Evolutionary conservation across 805 yeast species (phyloP).

Genomic region (Isabelozyma rhagii): DNA sequence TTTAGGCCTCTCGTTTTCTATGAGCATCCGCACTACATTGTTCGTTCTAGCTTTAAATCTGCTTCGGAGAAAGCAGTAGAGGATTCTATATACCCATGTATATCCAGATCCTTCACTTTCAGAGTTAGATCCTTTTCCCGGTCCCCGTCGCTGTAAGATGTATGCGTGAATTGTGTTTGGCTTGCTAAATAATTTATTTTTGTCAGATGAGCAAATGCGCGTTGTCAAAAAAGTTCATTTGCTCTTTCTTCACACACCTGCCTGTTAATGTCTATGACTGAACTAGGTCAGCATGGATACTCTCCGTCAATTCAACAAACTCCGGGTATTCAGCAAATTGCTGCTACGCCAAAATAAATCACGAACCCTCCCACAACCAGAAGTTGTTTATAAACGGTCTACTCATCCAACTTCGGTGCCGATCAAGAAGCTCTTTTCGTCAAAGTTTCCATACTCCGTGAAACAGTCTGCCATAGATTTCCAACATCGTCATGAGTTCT

Average conservation of each 20-base stretch:
- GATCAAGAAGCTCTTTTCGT: conserved; percentile 47
- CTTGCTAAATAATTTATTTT: too few relatives aligned
- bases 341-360: background rate
- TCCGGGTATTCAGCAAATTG: background rate
- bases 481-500: conserved; percentile 30
- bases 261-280: background rate
- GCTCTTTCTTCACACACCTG: background rate
- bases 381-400: conserved; percentile 41
- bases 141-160: too few relatives aligned
- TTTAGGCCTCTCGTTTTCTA: too few relatives aligned
- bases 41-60: too few relatives aligned
- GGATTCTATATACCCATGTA: too few relatives aligned
- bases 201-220: too few relatives aligned
- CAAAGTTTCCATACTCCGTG: conserved; percentile 56
- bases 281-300: background rate
- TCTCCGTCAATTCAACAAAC: background rate
- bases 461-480: conserved; percentile 55
- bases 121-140: too few relatives aligned
- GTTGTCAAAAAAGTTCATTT: background rate
- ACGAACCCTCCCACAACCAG: background rate
- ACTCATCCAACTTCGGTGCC: conserved; percentile 72
- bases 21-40: too few relatives aligned
- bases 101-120: too few relatives aligned
- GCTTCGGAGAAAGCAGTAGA: too few relatives aligned
- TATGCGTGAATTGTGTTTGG: too few relatives aligned